Base-by-base conservation (phyloP, 805 yeast species). In the Saturnispora halmiae region DNA sequence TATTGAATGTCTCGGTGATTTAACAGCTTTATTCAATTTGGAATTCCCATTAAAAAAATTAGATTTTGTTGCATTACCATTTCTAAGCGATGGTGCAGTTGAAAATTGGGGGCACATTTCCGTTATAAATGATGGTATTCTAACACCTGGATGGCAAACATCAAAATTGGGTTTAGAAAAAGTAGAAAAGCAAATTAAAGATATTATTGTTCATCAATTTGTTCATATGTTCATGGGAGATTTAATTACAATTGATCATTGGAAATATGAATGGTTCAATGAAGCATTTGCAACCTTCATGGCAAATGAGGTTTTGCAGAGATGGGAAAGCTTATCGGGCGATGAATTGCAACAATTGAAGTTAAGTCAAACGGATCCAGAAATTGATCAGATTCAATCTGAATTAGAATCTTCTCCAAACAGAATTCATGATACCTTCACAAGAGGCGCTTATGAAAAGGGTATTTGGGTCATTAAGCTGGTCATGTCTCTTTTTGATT, bases 191-290 rank as follows among this genome's bases (percentile, higher is more conserved):
- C 51, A 60, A 43, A 52, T 75, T 19, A 61, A 73, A 45, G 81
- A 78, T 51, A 65, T 82, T 34, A 52, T 83, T 7, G 76, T 74
- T 2, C 94, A 83, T 55, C 88, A 82, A 52, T 52, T 82, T 46
- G 77, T 81, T 22, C 94, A 83, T 55, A 90, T 82, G 60, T 83
- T 86, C 85, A 58, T 83, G 42, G 94, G 92, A 7, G 76, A 83
- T 48, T 63, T 67, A 48, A 69, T 81, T 2, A 65, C 83, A 1
- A 79, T 81, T 51, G 81, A 78, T 38, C 71, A 75, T 15, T 82
- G 85, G 80, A 71, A 69, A 38, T 67, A 72, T 51, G 60, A 82
- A 29, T 82, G 92, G 88, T 61, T 83, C 42, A 80, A 81, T 51
- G 94, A 83, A 60, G 64, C 83, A 2, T 79, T 82, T 60, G 92